These are phyloP conservation scores for Podospora fimiseda DNA, from an alignment of 495 filamentous ascomycete genomes.

Conservation along the genomic window DNA sequence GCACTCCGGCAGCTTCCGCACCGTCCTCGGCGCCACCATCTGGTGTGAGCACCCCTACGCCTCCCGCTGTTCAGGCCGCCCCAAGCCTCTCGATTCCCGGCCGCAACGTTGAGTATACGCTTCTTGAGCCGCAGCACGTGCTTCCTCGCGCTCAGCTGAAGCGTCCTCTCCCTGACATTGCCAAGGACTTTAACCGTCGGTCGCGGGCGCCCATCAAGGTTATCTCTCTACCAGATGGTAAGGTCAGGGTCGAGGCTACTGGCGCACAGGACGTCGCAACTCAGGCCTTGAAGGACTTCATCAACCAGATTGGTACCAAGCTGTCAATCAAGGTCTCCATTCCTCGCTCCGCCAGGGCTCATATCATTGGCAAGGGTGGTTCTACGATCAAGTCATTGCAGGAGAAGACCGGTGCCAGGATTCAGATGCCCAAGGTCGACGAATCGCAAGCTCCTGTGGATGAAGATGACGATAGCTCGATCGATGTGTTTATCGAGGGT, in stretches of 20 bases:
- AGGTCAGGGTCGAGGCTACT: conserved; percentile 70
- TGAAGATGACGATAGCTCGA: conserved; percentile 72
- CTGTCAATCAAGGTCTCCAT: conserved; percentile 71
- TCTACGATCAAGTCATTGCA: conserved; percentile 82
- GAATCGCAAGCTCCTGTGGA: conserved; percentile 54
- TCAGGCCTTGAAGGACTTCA: conserved; percentile 79
- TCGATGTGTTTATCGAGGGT: conserved; percentile 85
- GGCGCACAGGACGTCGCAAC: conserved; percentile 71
- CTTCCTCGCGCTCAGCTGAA: conserved; percentile 68
- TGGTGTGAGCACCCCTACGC: conserved; percentile 50
- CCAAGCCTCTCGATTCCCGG: conserved; percentile 65
- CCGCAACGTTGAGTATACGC: conserved; percentile 67
- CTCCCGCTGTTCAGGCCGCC: conserved; percentile 39
- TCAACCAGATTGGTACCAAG: conserved; percentile 77
- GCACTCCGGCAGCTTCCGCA: conserved; percentile 49
- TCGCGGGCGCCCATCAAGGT: conserved; percentile 81
- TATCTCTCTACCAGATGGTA: conserved; percentile 57
- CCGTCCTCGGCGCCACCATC: conserved; percentile 53
- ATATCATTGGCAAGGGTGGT: conserved; percentile 88
- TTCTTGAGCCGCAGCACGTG: conserved; percentile 64
- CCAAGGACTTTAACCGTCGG: conserved; percentile 80
- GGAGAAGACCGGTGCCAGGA: conserved; percentile 74
- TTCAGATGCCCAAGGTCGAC: conserved; percentile 79
- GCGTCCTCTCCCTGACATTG: conserved; percentile 70
- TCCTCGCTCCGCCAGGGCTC: conserved; percentile 70